Evolutionary conservation across 495 filamentous ascomycete species (phyloP).

Genomic region (Podospora australis): DNA sequence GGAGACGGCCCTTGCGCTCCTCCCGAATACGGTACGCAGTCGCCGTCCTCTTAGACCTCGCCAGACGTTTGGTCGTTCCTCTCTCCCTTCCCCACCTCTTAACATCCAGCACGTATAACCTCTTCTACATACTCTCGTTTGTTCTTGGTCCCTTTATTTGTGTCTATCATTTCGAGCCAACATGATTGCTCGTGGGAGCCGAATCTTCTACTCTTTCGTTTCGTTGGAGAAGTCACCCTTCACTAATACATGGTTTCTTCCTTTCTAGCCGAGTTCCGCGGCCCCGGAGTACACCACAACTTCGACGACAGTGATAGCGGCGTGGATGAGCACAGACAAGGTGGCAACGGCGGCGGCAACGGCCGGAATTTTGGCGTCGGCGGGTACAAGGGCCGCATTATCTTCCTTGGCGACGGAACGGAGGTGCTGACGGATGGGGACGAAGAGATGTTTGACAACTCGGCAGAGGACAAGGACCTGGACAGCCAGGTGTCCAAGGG

Average conservation of each 20-base stretch:
- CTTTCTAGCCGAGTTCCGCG: conserved; percentile 85
- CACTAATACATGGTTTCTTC: conserved; percentile 26
- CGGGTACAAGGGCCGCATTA: conserved; percentile 71
- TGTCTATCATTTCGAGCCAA: too few species aligned
- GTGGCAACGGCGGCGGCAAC: conserved; percentile 17
- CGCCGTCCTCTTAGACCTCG: conserved; percentile 19
- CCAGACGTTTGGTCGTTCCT: conserved; percentile 1
- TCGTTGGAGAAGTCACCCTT: too few species aligned
- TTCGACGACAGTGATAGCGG: conserved; percentile 92
- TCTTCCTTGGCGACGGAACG: conserved; percentile 89
- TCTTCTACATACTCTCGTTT: neutral
- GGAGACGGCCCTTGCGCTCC: conserved; percentile 98
- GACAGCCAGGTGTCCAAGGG: conserved; percentile 47
- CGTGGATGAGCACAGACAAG: conserved; percentile 58
- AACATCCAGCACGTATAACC: neutral
- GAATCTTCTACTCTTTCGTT: too few species aligned
- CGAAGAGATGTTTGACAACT: conserved; percentile 89
- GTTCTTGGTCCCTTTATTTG: too few species aligned
- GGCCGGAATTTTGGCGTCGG: conserved; percentile 48
- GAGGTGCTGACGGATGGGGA: conserved; percentile 80
- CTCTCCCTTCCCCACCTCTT: neutral
- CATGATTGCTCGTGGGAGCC: too few species aligned
- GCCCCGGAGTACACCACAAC: conserved; percentile 81
- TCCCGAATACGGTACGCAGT: conserved; percentile 92
- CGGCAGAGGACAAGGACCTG: conserved; percentile 76